Percentiles rank a stretch among this genome's conserved stretches.
Evolutionary conservation across 1,284 basidiomycete genomes (phyloP).

Genomic region (Microbotryum silenes-acaulis): DNA sequence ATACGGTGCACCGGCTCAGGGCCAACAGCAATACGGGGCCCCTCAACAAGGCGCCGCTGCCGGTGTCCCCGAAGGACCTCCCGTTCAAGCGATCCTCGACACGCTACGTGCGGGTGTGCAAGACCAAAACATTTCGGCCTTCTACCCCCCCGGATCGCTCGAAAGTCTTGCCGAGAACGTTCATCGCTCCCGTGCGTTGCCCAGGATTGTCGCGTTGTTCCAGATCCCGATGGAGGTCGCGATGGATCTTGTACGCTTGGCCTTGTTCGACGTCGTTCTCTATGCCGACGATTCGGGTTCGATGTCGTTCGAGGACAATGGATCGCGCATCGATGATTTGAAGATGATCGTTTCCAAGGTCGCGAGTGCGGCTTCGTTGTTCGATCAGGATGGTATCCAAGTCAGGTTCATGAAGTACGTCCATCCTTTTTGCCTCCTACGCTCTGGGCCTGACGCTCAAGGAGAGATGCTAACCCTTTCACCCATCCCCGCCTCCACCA

Average conservation of each 20-base stretch:
- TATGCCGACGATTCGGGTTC: constrained; percentile 32
- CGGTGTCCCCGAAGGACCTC: constrained; percentile 2
- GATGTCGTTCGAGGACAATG: constrained; percentile 44
- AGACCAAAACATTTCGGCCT: constrained; percentile 42
- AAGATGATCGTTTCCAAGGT: constrained; percentile 41
- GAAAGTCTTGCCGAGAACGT: constrained; percentile 44
- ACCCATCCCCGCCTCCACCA: too few species aligned
- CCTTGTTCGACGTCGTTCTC: not conserved
- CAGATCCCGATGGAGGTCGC: constrained; percentile 30
- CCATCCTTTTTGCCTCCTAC: not conserved
- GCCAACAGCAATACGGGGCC: constrained; percentile 20
- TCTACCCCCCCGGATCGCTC: constrained; percentile 44
- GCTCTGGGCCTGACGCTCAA: too few species aligned
- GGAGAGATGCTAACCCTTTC: too few species aligned
- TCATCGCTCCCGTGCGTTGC: constrained; percentile 41
- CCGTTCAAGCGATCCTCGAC: constrained; percentile 9
- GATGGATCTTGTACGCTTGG: not conserved
- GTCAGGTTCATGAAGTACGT: not conserved
- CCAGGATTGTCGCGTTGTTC: constrained; percentile 44
- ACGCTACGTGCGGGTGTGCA: constrained; percentile 12
- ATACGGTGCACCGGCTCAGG: not conserved
- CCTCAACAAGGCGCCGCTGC: not conserved
- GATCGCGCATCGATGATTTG: constrained; percentile 44
- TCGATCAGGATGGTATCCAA: constrained; percentile 47
- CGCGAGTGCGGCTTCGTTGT: constrained; percentile 44